Evolutionary conservation across 2,329 filamentous ascomycete species (phyloP).

Genomic region (Pleurostoma richardsiae): DNA sequence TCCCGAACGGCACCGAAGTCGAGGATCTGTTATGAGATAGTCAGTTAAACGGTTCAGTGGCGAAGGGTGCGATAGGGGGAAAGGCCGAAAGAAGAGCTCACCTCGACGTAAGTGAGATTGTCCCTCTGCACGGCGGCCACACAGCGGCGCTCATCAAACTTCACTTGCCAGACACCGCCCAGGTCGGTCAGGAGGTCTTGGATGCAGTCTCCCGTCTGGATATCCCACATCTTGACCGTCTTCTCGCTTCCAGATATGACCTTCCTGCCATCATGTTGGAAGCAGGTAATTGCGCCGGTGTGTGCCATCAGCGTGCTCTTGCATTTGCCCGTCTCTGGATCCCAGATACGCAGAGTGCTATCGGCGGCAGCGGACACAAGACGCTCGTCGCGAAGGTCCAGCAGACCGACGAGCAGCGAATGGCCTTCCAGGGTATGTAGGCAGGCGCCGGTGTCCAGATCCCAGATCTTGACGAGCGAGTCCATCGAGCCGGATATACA

Average conservation of each 20-base stretch:
- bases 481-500: constrained; percentile 99
- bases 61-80: neutral
- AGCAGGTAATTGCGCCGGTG: constrained; percentile 96
- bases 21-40: constrained; percentile 62
- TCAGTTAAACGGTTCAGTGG: constrained; percentile 10
- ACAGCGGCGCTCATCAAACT: constrained; percentile 91
- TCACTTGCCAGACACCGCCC: constrained; percentile 98
- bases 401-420: constrained; percentile 81
- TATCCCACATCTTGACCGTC: constrained; percentile 98
- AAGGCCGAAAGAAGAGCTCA: constrained; percentile 35
- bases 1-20: constrained; percentile 95
- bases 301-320: constrained; percentile 88
- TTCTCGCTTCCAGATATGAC: constrained; percentile 95
- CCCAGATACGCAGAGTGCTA: constrained; percentile 93
- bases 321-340: constrained; percentile 87
- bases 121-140: constrained; percentile 95
- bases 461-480: constrained; percentile 96
- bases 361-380: constrained; percentile 94
- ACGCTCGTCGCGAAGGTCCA: constrained; percentile 84
- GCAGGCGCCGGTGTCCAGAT: constrained; percentile 77
- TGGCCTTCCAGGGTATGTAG: constrained; percentile 91
- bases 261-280: constrained; percentile 95
- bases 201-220: constrained; percentile 84
- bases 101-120: constrained; percentile 91
- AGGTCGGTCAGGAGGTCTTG: constrained; percentile 90